A percentile compares a stretch with the other conserved stretches of the same genome.
These are phyloP conservation scores for Solanum aculeatissimum DNA, from an alignment of 305 asterid genomes.

Conservation along the genomic window DNA sequence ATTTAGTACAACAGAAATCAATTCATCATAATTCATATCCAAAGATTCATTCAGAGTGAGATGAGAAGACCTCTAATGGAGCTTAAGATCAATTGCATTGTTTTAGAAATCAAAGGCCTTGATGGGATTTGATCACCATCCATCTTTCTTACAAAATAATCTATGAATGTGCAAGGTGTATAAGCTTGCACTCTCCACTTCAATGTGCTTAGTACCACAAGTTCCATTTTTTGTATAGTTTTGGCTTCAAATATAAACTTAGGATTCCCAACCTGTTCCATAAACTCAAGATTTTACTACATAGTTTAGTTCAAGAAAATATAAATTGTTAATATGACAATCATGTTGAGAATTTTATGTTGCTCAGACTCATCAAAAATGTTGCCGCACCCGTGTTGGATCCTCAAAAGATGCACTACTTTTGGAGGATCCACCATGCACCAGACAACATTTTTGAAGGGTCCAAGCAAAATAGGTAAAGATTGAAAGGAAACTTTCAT, in stretches of 20 bases:
- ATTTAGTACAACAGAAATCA: background rate
- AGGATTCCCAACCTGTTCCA: conserved; percentile 30
- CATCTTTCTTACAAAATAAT: conserved; percentile 36
- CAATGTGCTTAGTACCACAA: conserved; percentile 29
- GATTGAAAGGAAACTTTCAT: background rate
- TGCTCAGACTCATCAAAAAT: background rate
- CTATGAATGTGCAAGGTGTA: conserved; percentile 46
- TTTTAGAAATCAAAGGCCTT: conserved; percentile 12
- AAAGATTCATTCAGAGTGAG: background rate
- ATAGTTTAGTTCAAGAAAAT: background rate
- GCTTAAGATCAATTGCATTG: conserved; percentile 32
- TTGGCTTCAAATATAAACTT: conserved; percentile 33
- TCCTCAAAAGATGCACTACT: background rate
- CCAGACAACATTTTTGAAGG: background rate
- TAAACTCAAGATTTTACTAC: background rate
- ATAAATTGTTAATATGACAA: background rate
- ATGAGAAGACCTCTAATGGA: conserved; percentile 30
- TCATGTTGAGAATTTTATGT: background rate
- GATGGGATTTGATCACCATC: conserved; percentile 19
- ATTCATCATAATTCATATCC: background rate
- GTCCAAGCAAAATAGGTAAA: background rate
- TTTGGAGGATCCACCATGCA: background rate
- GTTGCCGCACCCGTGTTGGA: background rate
- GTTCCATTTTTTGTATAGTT: conserved; percentile 48
- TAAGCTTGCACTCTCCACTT: conserved; percentile 54